A percentile compares a stretch with the other conserved stretches of the same genome.
phyloP scores from a whole-genome alignment of 306 rosid genomes.

The Crataegus laevigata region DNA sequence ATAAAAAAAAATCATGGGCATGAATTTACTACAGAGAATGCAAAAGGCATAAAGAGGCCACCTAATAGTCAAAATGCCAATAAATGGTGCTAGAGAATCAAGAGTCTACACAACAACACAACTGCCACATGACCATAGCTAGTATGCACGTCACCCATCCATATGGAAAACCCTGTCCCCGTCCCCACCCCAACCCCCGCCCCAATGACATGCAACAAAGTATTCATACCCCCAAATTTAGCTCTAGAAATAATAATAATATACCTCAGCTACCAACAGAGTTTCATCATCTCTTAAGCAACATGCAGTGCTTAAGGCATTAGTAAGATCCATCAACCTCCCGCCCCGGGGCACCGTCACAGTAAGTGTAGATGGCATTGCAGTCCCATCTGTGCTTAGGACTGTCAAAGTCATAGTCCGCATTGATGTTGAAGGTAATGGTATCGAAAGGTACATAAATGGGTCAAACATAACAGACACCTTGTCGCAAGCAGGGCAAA shows the following conservation, averaged over 20 bases:
- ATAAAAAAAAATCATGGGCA: not conserved
- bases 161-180: not conserved
- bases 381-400: conserved; percentile 48
- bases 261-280: conserved; percentile 74
- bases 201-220: conserved; percentile 8
- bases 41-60: not conserved
- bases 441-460: conserved; percentile 80
- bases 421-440: conserved; percentile 62
- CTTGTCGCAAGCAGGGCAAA: conserved; percentile 74
- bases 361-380: conserved; percentile 42
- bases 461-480: conserved; percentile 83
- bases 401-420: conserved; percentile 72
- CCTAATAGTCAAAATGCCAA: not conserved
- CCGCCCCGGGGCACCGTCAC: conserved; percentile 51
- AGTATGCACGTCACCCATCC: not conserved
- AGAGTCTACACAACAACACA: not conserved
- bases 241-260: conserved; percentile 11
- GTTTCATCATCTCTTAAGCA: conserved; percentile 62
- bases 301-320: conserved; percentile 52
- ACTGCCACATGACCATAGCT: not conserved
- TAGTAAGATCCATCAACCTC: conserved; percentile 49
- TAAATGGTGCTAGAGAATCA: not conserved
- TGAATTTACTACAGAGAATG: not conserved
- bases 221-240: not conserved
- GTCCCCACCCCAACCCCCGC: not conserved